These are phyloP conservation scores for Pseudopyrenochaeta lycopersici DNA, from an alignment of 2,329 filamentous ascomycete species.

Conservation along the genomic window DNA sequence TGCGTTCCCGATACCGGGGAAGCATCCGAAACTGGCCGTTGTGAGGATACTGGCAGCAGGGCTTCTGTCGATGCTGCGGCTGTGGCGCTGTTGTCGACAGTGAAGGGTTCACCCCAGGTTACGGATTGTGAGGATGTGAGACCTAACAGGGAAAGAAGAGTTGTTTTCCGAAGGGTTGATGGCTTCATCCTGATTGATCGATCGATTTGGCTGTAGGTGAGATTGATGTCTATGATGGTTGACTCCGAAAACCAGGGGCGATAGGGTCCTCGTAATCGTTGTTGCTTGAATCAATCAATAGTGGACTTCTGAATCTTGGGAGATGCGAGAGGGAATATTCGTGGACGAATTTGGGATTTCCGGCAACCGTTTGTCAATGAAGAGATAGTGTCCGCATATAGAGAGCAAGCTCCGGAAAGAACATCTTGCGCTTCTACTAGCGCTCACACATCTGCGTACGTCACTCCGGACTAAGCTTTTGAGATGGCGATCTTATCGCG, in stretches of 20 bases:
- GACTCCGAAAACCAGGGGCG: too few species aligned
- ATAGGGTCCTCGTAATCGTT: too few species aligned
- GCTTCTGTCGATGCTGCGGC: conserved; percentile 9
- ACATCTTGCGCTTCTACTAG: not conserved
- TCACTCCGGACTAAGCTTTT: not conserved
- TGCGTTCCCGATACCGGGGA: conserved; percentile 5
- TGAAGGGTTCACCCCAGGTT: conserved; percentile 25
- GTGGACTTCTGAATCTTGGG: too few species aligned
- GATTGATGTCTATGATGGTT: not conserved
- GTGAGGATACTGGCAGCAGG: conserved; percentile 1
- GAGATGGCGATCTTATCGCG: not conserved
- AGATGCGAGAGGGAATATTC: too few species aligned
- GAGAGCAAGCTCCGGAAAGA: not conserved
- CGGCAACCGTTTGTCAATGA: too few species aligned
- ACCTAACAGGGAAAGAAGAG: conserved; percentile 21
- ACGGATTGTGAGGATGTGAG: conserved; percentile 13
- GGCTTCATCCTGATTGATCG: conserved; percentile 18
- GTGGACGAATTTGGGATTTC: too few species aligned
- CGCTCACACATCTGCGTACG: not conserved
- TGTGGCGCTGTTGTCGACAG: conserved; percentile 13
- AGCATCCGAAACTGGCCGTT: not conserved
- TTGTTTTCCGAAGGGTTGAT: conserved; percentile 9
- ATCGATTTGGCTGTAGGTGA: not conserved
- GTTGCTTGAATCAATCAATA: too few species aligned
- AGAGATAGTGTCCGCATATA: not conserved